These are phyloP conservation scores for Ananas comosus DNA, from an alignment of 176 grass and related monocot genomes.

Conservation along the genomic window DNA sequence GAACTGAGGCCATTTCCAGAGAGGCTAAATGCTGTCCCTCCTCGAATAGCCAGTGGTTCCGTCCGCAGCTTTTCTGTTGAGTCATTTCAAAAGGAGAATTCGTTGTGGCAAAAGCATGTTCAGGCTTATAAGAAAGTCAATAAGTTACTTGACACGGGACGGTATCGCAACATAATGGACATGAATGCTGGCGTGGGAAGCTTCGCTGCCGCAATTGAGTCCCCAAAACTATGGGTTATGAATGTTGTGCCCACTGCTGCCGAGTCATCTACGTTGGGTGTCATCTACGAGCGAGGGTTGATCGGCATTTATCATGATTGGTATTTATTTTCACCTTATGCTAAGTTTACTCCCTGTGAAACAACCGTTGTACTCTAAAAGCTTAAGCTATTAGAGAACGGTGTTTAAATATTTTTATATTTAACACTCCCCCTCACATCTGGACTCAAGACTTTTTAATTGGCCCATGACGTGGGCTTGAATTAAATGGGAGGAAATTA, in stretches of 20 bases:
- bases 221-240: conserved; percentile 79
- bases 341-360: not conserved
- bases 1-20: conserved; percentile 61
- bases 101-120: conserved; percentile 64
- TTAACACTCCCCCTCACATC: too few relatives aligned
- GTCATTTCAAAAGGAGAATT: conserved; percentile 47
- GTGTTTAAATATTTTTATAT: too few relatives aligned
- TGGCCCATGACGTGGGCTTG: too few relatives aligned
- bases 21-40: conserved; percentile 45
- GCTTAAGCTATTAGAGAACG: too few relatives aligned
- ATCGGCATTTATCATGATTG: conserved; percentile 94
- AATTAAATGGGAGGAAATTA: too few relatives aligned
- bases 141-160: conserved; percentile 32
- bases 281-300: conserved; percentile 67
- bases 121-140: conserved; percentile 59
- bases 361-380: too few relatives aligned
- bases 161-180: conserved; percentile 88
- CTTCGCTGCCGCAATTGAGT: conserved; percentile 67
- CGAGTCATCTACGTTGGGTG: conserved; percentile 58
- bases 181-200: conserved; percentile 92
- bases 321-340: conserved; percentile 18
- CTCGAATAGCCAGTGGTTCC: conserved; percentile 26
- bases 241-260: conserved; percentile 64
- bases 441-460: too few relatives aligned
- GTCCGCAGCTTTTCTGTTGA: conserved; percentile 39